Conservation (phyloP, 495 filamentous ascomycete species). For the Beverwykella pulmonaria region DNA sequence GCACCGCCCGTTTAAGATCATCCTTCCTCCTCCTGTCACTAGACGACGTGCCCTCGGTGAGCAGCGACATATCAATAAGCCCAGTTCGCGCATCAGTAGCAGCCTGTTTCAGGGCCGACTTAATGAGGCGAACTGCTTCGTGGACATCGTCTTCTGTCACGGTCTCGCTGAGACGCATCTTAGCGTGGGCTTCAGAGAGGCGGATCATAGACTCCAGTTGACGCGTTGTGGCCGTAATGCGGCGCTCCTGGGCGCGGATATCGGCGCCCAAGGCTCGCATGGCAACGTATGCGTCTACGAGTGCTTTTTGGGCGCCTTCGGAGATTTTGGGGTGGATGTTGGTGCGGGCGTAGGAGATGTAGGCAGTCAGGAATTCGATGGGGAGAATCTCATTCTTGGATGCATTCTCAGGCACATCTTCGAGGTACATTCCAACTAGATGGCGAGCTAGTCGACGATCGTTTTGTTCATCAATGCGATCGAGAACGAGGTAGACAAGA, state of each 20-base stretch:
- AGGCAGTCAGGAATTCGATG: conserved; percentile 91
- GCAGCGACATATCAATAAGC: conserved; percentile 91
- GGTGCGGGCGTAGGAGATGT: conserved; percentile 95
- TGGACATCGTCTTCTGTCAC: conserved; percentile 83
- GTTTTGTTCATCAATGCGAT: conserved; percentile 83
- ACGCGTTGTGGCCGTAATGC: conserved; percentile 94
- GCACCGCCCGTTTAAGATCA: conserved; percentile 80
- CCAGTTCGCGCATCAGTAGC: conserved; percentile 91
- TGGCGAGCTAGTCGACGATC: conserved; percentile 90
- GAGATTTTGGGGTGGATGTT: conserved; percentile 82
- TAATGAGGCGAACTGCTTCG: conserved; percentile 91
- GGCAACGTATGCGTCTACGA: conserved; percentile 85
- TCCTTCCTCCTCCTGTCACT: conserved; percentile 77
- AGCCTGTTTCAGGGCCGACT: conserved; percentile 91
- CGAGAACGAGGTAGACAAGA: conserved; percentile 92
- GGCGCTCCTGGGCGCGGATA: conserved; percentile 87
- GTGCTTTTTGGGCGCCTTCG: conserved; percentile 72
- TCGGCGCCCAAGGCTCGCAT: conserved; percentile 97
- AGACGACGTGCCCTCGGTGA: conserved; percentile 88
- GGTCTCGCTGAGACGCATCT: conserved; percentile 79
- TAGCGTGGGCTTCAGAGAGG: conserved; percentile 92
- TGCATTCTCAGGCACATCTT: conserved; percentile 89
- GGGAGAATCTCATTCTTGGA: conserved; percentile 76
- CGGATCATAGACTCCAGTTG: conserved; percentile 98
- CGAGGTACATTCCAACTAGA: conserved; percentile 94